phyloP scores from a whole-genome alignment of 2,329 filamentous ascomycete genomes.

The Clathrospora elynae region DNA sequence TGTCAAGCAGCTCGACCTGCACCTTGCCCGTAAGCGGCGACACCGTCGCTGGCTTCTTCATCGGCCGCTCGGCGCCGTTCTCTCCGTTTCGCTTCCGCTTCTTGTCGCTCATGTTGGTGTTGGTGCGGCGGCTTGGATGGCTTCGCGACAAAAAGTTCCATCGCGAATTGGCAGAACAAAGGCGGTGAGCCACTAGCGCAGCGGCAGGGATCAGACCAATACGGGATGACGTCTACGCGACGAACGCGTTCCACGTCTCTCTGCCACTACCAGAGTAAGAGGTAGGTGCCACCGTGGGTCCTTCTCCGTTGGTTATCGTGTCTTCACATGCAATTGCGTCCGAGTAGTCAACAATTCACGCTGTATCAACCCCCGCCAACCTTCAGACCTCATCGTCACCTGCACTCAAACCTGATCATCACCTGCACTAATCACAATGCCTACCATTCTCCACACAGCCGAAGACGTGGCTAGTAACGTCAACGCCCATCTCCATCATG shows the following conservation, averaged over 20 bases:
- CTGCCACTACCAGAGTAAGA: slow-evolving; percentile 1
- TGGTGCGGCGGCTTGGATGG: slow-evolving; percentile 13
- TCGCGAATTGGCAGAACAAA: slow-evolving; percentile 28
- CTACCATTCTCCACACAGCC: slow-evolving; percentile 31
- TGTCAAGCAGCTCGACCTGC: slow-evolving; percentile 54
- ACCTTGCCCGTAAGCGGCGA: slow-evolving; percentile 48
- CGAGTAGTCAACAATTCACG: neutral
- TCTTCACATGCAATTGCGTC: slow-evolving; percentile 4
- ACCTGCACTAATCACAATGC: slow-evolving; percentile 18
- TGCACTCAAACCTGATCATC: slow-evolving; percentile 2
- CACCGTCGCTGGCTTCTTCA: slow-evolving; percentile 54
- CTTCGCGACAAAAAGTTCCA: slow-evolving; percentile 33
- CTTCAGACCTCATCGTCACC: neutral
- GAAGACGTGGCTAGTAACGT: slow-evolving; percentile 33
- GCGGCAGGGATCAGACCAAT: slow-evolving; percentile 9
- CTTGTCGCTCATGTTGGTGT: slow-evolving; percentile 41
- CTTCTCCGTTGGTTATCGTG: slow-evolving; percentile 1
- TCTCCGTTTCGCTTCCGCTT: slow-evolving; percentile 48
- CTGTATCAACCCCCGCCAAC: neutral
- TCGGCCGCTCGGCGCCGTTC: slow-evolving; percentile 31
- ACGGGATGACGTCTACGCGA: slow-evolving; percentile 24
- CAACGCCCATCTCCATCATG: slow-evolving; percentile 19
- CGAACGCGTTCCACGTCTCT: slow-evolving; percentile 13
- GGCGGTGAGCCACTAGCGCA: slow-evolving; percentile 23
- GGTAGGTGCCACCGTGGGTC: slow-evolving; percentile 3